phyloP scores from a whole-genome alignment of 2,329 filamentous ascomycete genomes.

The Orbilia oligospora region DNA sequence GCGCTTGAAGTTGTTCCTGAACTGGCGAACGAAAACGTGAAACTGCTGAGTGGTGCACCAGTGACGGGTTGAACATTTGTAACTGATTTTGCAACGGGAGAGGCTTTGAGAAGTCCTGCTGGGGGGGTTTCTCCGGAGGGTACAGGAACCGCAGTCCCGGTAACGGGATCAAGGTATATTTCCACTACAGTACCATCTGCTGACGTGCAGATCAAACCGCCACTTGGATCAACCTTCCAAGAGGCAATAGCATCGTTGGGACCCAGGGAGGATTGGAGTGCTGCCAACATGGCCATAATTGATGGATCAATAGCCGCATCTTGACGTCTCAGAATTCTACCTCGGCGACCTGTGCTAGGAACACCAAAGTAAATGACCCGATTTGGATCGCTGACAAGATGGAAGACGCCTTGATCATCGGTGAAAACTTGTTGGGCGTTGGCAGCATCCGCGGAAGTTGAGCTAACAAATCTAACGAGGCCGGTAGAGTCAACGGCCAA shows the following conservation, averaged over 20 bases:
- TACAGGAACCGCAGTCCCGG: neutral
- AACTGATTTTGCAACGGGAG: neutral
- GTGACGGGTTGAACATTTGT: neutral
- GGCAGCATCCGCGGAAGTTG: neutral
- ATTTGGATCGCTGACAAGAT: slow-evolving; percentile 12
- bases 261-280: neutral
- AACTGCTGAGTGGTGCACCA: neutral
- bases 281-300: neutral
- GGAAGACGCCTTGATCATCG: slow-evolving; percentile 18
- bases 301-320: neutral
- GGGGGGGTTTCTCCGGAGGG: neutral
- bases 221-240: neutral
- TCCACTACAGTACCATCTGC: neutral
- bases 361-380: neutral
- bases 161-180: neutral
- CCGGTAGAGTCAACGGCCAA: neutral
- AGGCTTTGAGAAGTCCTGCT: neutral
- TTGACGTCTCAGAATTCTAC: neutral
- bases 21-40: neutral
- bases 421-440: slow-evolving; percentile 21
- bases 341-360: neutral
- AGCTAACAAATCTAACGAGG: slow-evolving; percentile 10
- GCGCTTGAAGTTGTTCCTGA: neutral
- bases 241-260: neutral
- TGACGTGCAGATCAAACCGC: neutral